A percentile compares a stretch with the other conserved stretches of the same genome.
phyloP scores from a whole-genome alignment of 768 basidiomycete species.

The Kwoniella europaea region DNA sequence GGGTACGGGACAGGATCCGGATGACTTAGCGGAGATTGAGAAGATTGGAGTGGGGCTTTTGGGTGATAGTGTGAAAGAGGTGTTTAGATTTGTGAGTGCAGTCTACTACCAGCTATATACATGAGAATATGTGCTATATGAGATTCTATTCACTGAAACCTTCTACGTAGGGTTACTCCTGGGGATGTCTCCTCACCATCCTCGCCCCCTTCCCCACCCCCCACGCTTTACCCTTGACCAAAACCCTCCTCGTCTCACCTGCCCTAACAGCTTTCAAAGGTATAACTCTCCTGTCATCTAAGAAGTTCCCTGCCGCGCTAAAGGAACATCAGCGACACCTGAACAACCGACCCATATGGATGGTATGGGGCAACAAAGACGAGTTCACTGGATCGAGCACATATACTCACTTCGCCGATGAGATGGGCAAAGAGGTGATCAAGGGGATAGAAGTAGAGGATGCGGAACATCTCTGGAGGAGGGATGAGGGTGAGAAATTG shows the following conservation, averaged over 20 bases:
- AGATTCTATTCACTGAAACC: not conserved
- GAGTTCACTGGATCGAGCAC: constrained; percentile 34
- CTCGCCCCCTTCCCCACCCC: constrained; percentile 26
- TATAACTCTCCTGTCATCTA: constrained; percentile 25
- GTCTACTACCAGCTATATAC: not conserved
- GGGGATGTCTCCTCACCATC: constrained; percentile 36
- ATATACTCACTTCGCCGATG: constrained; percentile 17
- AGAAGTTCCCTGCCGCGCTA: constrained; percentile 27
- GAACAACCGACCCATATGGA: not conserved
- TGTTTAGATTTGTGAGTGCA: constrained; percentile 27
- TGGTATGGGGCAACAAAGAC: constrained; percentile 38
- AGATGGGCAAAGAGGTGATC: constrained; percentile 9
- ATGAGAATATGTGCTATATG: not conserved
- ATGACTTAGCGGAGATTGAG: constrained; percentile 42
- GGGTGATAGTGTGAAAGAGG: constrained; percentile 21
- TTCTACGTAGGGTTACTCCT: constrained; percentile 46
- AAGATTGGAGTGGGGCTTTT: constrained; percentile 21
- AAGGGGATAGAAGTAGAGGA: constrained; percentile 51
- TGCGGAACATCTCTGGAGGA: constrained; percentile 64
- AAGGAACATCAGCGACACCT: not conserved
- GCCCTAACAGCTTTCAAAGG: constrained; percentile 27
- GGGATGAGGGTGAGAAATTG: constrained; percentile 27
- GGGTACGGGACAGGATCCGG: constrained; percentile 25
- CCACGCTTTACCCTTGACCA: constrained; percentile 28
- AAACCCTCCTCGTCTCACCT: constrained; percentile 31